Evolutionary conservation across 306 rosid species (phyloP), one percentile per base, ranked within the genome.

Genomic region (Prunus mume): DNA sequence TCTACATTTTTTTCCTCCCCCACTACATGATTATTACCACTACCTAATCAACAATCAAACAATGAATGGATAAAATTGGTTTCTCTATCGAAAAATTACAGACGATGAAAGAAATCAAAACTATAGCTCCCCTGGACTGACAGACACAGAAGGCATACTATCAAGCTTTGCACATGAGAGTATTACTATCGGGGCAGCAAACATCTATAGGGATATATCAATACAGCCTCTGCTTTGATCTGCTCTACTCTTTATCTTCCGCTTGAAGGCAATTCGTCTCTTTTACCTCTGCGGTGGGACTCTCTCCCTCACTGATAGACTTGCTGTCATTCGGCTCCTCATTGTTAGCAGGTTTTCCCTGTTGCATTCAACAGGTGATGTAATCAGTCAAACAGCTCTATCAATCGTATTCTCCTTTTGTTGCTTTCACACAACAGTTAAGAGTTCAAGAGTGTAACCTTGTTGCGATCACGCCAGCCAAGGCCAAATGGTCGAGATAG

Each of bases 401-500:
- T 64, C 34, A 22, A 38, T 69, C 38, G 27, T 17, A 28, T 61
- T 45, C 45, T 34, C 12, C 10, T 20, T 28, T 32, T 68, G 50
- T 30, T 68, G 4, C 28, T 30, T 24, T 58, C 34, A 45, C 25
- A 45, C 7, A 64, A 19, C 24, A 65, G 63, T 32, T 20, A 68
- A 68, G 27, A 47, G 30, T 60, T 60, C 30, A 32, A 27, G 77
- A 17, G 52, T 62, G 30, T 51, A 86, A 95, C 99, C 99, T 92
- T 91, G 83, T 86, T 95, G 61, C 91, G 86, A 50, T 93, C 97
- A 52, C 97, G 87, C 99, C 99, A 96, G 63, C 97, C 91, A 79
- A 94, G 86, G 75, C 96, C 98, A 90, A 94, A 91, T 76, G 98
- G 97, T 83, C 98, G 96, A 72, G 95, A 83, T 70, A 92, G 96